Evolutionary conservation across 306 rosid genomes (phyloP).

Genomic region (Betula pendula): DNA sequence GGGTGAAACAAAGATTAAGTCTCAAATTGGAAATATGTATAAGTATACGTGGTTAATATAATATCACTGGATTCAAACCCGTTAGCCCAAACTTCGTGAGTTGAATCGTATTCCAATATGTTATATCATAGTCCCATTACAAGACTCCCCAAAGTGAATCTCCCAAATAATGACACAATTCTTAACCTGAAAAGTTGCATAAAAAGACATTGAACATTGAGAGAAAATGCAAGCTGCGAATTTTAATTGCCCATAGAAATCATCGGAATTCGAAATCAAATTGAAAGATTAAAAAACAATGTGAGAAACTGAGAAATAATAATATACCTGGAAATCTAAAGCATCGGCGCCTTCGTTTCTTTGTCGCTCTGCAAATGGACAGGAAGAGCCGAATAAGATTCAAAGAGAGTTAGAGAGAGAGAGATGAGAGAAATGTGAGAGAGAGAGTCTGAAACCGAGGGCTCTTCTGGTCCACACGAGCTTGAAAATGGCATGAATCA

Average conservation of each 20-base stretch:
- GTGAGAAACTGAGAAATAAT: background rate
- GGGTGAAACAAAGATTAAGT: too few species aligned
- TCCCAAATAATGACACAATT: background rate
- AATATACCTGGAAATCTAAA: constrained; percentile 56
- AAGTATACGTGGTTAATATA: too few species aligned
- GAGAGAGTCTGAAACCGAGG: constrained; percentile 42
- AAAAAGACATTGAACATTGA: background rate
- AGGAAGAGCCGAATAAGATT: background rate
- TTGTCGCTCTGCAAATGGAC: constrained; percentile 62
- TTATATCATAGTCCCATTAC: too few species aligned
- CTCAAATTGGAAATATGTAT: too few species aligned
- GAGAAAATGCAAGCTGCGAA: background rate
- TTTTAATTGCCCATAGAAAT: background rate
- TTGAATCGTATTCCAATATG: too few species aligned
- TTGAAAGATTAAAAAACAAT: background rate
- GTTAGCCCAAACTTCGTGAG: too few species aligned
- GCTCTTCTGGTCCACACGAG: constrained; percentile 66
- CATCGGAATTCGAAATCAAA: background rate
- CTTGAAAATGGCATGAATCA: constrained; percentile 76
- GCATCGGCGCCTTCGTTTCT: constrained; percentile 39
- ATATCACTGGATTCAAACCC: too few species aligned
- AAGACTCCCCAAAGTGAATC: too few species aligned
- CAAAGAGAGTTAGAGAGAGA: background rate
- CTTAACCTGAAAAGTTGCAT: background rate
- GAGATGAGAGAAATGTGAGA: background rate